phyloP scores from a whole-genome alignment of 805 yeast species.

The Candida easanensis region DNA sequence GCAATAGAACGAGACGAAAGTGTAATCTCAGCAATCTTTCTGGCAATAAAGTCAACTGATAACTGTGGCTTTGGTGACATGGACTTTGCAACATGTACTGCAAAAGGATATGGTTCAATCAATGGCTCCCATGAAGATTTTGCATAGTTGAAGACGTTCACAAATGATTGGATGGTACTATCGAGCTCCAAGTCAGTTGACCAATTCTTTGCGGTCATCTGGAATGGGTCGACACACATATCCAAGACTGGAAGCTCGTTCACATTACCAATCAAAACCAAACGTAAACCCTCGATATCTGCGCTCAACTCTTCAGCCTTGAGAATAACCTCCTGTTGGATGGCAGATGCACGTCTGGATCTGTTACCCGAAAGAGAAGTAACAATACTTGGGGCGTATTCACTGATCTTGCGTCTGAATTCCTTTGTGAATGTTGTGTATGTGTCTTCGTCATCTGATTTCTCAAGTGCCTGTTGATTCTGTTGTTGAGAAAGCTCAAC shows the following conservation, averaged over 20 bases:
- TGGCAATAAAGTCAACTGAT: conserved; percentile 67
- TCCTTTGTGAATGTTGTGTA: conserved; percentile 55
- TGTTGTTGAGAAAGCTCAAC: conserved; percentile 38
- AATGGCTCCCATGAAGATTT: conserved; percentile 95
- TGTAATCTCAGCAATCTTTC: conserved; percentile 74
- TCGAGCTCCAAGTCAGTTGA: conserved; percentile 76
- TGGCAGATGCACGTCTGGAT: conserved; percentile 20
- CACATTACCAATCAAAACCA: conserved; percentile 85
- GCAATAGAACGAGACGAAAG: conserved; percentile 81
- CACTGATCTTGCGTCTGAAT: conserved; percentile 55
- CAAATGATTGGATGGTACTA: conserved; percentile 57
- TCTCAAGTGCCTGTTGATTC: conserved; percentile 22
- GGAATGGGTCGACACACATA: conserved; percentile 68
- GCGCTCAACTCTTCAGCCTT: conserved; percentile 68
- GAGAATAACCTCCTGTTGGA: conserved; percentile 41
- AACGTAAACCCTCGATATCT: conserved; percentile 69
- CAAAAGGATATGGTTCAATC: conserved; percentile 82
- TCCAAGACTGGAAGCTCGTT: conserved; percentile 89
- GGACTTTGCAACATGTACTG: conserved; percentile 60
- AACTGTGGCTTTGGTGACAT: conserved; percentile 45
- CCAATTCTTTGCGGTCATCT: conserved; percentile 74
- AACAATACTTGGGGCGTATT: conserved; percentile 66
- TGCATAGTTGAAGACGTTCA: conserved; percentile 83
- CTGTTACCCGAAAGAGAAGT: conserved; percentile 45
- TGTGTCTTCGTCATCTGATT: conserved; percentile 16